Percentiles rank a stretch among this genome's conserved stretches.
Conservation (phyloP, 805 yeast genomes). For the Ogataea zsoltii region DNA sequence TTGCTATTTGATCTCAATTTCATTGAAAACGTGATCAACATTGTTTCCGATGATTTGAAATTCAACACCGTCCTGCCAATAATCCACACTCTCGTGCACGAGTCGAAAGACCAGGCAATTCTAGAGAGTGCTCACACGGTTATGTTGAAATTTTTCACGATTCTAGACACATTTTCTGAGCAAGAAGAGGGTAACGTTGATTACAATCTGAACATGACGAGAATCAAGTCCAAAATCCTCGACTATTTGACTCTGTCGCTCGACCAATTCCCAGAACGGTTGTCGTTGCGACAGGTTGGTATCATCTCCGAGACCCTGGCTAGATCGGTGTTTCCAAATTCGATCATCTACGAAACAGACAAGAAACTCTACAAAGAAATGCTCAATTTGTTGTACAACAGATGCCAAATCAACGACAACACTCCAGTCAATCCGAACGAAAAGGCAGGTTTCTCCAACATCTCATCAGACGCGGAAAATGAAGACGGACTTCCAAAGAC, state of each 20-base stretch:
- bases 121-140: conserved; percentile 71
- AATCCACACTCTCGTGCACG: conserved; percentile 26
- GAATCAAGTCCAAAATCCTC: conserved; percentile 23
- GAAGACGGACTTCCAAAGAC: conserved; percentile 24
- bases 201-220: conserved; percentile 14
- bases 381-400: conserved; percentile 42
- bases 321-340: conserved; percentile 40
- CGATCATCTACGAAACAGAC: conserved; percentile 33
- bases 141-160: conserved; percentile 35
- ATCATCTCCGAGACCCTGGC: conserved; percentile 61
- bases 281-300: conserved; percentile 56
- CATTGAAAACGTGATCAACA: conserved; percentile 44
- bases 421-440: neutral
- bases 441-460: conserved; percentile 8
- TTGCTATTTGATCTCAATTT: conserved; percentile 47
- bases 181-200: conserved; percentile 20
- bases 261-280: conserved; percentile 54
- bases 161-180: conserved; percentile 23
- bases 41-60: conserved; percentile 38
- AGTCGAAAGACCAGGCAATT: conserved; percentile 29
- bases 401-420: conserved; percentile 33
- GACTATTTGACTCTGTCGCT: conserved; percentile 49
- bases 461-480: conserved; percentile 7
- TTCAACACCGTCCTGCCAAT: conserved; percentile 26
- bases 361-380: conserved; percentile 36